Base-by-base conservation (phyloP, 2,329 filamentous ascomycete species). In the Rutstroemia sp. region DNA sequence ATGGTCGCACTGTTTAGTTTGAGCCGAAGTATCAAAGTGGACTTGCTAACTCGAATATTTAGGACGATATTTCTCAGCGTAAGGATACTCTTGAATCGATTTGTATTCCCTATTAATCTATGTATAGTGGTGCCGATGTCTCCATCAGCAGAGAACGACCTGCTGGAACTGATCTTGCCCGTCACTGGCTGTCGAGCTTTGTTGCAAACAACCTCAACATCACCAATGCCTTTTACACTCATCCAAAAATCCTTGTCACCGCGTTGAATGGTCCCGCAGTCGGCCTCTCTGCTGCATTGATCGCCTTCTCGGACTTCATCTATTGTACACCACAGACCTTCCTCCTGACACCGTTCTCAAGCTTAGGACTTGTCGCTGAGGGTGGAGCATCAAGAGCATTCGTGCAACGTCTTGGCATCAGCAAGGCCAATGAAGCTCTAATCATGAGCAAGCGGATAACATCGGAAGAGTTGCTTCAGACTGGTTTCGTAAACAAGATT, bases 211-310 rank as follows among this genome's bases (percentile, higher is more conserved):
- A 97, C 77, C 81, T 96, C 56, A 88, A 95, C 78, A 81, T 89
- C 66, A 94, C 92, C 2, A 86, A 89, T 65, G 86, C 90, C 65
- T 96, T 97, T 76, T 92, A 94, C 76, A 86, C 84, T 14, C 94
- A 97, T 74, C 89, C 91, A 65, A 96, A 97, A 75, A 88, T 97
- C 73, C 87, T 97, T 23, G 81, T 97, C 58, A 86, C 86, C 0
- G 94, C 89, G 0, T 84, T 97, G 63, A 97, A 97, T 74, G 94
- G 92, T 3, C 94, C 94, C 5, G 91, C 85, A 10, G 80, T 99
- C 53, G 94, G 94, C 5, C 84, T 97, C 34, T 88, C 87, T 2
- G 94, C 92, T 0, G 92, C 92, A 0, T 74, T 97, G 0, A 76
- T 90, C 57, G 86, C 85, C 27, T 88, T 89, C 71, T 88, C 88